phyloP scores from a whole-genome alignment of 169 alveolate genomes.

The Cryptosporidium ubiquitum region DNA sequence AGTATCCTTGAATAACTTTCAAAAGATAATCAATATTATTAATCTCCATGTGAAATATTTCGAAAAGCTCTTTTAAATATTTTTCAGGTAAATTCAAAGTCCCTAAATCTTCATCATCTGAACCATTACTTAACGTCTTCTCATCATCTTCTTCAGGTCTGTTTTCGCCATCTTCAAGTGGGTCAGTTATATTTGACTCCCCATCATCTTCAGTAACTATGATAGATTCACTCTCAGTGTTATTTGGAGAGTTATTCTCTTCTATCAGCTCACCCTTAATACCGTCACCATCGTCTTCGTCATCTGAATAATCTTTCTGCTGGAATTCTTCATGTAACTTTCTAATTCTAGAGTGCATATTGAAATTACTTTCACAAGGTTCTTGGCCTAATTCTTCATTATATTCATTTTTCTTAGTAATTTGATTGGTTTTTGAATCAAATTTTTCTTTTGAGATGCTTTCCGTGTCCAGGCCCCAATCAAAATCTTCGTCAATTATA shows the following conservation, averaged over 20 bases:
- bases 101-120: not conserved
- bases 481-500: not conserved
- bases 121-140: not conserved
- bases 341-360: not conserved
- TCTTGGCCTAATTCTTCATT: not conserved
- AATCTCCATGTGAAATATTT: slow-evolving; percentile 57
- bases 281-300: not conserved
- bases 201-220: not conserved
- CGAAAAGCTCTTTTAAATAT: not conserved
- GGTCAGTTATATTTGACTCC: not conserved
- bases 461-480: slow-evolving; percentile 12
- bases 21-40: slow-evolving; percentile 16
- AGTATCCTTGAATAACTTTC: slow-evolving; percentile 32
- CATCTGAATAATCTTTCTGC: not conserved
- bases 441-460: not conserved
- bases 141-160: not conserved
- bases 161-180: not conserved
- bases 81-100: not conserved
- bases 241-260: not conserved
- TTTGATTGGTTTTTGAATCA: not conserved
- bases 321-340: not conserved
- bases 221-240: not conserved
- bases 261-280: not conserved
- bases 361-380: not conserved
- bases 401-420: not conserved